phyloP scores from a whole-genome alignment of 345 rosid species.

The Pistacia vera region DNA sequence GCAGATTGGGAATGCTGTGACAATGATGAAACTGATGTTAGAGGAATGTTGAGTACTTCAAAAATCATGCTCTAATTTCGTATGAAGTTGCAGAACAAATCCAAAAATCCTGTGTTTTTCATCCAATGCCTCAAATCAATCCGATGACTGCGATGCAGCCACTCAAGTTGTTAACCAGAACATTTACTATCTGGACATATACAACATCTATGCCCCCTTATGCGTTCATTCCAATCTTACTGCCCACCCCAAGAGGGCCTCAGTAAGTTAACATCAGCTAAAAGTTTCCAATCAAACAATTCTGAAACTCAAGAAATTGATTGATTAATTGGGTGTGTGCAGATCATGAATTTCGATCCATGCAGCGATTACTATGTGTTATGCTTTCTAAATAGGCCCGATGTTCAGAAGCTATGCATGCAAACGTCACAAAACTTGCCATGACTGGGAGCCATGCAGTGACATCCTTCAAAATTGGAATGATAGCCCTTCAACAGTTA shows the following conservation, averaged over 20 bases:
- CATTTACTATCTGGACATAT: conserved; percentile 42
- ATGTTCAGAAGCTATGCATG: conserved; percentile 85
- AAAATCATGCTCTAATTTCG: conserved; percentile 65
- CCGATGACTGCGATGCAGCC: conserved; percentile 46
- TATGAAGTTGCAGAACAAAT: conserved; percentile 32
- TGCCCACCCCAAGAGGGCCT: conserved; percentile 46
- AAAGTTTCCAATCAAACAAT: too few relatives aligned
- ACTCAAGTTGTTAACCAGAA: conserved; percentile 19
- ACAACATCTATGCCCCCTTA: conserved; percentile 73
- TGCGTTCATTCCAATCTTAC: conserved; percentile 60
- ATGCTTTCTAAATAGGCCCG: conserved; percentile 64
- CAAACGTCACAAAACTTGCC: conserved; percentile 69
- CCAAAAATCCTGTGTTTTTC: conserved; percentile 52
- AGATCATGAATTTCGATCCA: conserved; percentile 62
- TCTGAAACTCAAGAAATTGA: not conserved
- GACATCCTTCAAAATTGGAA: conserved; percentile 49
- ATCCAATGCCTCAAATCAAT: conserved; percentile 26
- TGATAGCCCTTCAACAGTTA: conserved; percentile 72
- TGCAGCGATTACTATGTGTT: conserved; percentile 66
- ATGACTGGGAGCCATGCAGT: conserved; percentile 82
- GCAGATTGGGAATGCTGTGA: conserved; percentile 89
- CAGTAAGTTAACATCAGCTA: conserved; percentile 29
- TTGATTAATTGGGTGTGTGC: not conserved
- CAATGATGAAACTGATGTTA: conserved; percentile 63
- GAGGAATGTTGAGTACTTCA: conserved; percentile 72